Evolutionary conservation across 495 filamentous ascomycete species (phyloP), one percentile per base, ranked within the genome.

Genomic region (Aspergillus egyptiacus): DNA sequence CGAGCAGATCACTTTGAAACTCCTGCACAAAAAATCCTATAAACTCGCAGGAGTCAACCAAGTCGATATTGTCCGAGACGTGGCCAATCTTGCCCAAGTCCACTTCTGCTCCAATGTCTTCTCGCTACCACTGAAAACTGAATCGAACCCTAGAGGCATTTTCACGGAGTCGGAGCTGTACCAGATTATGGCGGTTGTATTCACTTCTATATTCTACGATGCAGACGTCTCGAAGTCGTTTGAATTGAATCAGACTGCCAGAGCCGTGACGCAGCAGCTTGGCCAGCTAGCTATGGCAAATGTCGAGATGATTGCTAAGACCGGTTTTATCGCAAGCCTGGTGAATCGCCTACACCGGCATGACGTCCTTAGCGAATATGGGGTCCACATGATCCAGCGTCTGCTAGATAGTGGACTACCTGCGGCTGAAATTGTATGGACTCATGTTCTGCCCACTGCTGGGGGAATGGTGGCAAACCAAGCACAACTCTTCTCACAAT

Each of bases 401-500:
- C 62, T 93, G 43, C 67, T 83, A 8, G 78, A 83, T 37, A 73
- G 69, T 33, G 79, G 81, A 1, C 48, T 83, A 36, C 73, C 71
- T 25, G 65, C 71, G 14, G 72, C 80, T 36, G 84, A 91, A 22
- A 76, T 89, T 47, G 82, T 84, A 2, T 90, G 83, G 82, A 75
- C 72, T 11, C 83, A 87, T 39, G 75, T 90, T 35, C 62, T 85
- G 18, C 79, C 81, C 15, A 76, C 74, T n/a, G 75, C 76, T 13
- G 71, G 69, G 33, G 77, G 75, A 15, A 78, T 79, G 59, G 77
- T 85, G 8, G 78, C 85, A 1, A 88, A 82, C 50, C 84, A 89
- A 51, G 80, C 73, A 0, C 83, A 86, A 57, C 65, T 85, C n/a
- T 82, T 91, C 45, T 77, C 82, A 4, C 83, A 87, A 60, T 78